Percentiles rank a stretch among this genome's conserved stretches.
These are phyloP conservation scores for Euphorbia schlechtendalii DNA, from an alignment of 441 rosid species.

Conservation along the genomic window DNA sequence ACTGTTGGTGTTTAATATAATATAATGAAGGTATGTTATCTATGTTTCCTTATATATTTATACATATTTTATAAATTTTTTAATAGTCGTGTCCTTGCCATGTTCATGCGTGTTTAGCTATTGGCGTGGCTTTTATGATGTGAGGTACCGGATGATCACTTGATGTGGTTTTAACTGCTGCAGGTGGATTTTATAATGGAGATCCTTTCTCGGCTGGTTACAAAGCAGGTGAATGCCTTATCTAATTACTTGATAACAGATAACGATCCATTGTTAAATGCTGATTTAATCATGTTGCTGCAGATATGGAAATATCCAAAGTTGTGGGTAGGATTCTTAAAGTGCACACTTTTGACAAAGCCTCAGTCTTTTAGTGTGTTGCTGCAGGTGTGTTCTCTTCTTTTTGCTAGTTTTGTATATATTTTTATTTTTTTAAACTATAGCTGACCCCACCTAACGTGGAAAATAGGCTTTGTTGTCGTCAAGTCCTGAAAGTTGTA, in stretches of 20 bases:
- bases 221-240: constrained; percentile 71
- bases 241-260: constrained; percentile 14
- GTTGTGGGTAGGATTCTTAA: constrained; percentile 98
- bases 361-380: constrained; percentile 90
- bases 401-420: neutral
- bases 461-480: neutral
- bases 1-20: no score
- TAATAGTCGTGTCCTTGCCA: no score
- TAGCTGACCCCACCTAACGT: neutral
- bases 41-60: no score
- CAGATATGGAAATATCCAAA: constrained; percentile 99
- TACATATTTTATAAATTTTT: no score
- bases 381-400: constrained; percentile 64
- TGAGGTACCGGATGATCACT: constrained; percentile 5
- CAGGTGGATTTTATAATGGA: constrained; percentile 95
- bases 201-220: constrained; percentile 92
- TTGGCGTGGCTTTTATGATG: no score
- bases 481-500: neutral
- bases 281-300: constrained; percentile 21
- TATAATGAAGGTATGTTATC: no score
- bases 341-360: constrained; percentile 78
- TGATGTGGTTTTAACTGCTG: constrained; percentile 21
- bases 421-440: neutral
- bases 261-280: constrained; percentile 9
- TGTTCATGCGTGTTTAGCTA: no score